phyloP scores from a whole-genome alignment of 2,329 filamentous ascomycete species.

The Tolypocladium cylindrosporum region DNA sequence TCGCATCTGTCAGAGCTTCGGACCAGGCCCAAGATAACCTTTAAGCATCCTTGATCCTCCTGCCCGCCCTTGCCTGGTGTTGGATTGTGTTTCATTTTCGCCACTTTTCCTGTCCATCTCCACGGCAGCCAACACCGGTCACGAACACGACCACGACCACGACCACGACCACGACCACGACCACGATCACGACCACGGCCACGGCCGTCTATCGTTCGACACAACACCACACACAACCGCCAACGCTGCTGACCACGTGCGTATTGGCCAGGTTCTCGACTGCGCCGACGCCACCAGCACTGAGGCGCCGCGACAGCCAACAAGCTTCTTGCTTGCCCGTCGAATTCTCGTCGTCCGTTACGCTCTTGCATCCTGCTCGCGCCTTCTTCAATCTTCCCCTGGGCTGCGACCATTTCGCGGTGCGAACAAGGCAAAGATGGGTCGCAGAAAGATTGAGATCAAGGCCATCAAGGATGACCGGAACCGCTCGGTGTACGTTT shows the following conservation, averaged over 20 bases:
- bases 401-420: neutral
- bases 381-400: neutral
- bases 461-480: slow-evolving; percentile 98
- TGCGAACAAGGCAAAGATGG: slow-evolving; percentile 49
- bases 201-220: neutral
- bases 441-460: slow-evolving; percentile 98
- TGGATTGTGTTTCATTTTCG: slow-evolving; percentile 3
- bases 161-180: neutral
- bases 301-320: neutral
- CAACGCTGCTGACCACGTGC: neutral
- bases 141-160: neutral
- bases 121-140: neutral
- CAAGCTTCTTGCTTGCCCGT: neutral
- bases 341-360: neutral
- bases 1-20: neutral
- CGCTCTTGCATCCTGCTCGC: neutral
- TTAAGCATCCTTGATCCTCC: slow-evolving; percentile 3
- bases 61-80: slow-evolving; percentile 2
- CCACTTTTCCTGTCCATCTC: slow-evolving; percentile 4
- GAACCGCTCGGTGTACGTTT: slow-evolving; percentile 87
- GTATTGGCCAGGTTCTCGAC: neutral
- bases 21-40: neutral
- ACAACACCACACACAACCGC: neutral
- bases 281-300: neutral
- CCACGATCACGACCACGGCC: neutral